These are phyloP conservation scores for Striga asiatica DNA, from an alignment of 257 asterid species.

Conservation along the genomic window DNA sequence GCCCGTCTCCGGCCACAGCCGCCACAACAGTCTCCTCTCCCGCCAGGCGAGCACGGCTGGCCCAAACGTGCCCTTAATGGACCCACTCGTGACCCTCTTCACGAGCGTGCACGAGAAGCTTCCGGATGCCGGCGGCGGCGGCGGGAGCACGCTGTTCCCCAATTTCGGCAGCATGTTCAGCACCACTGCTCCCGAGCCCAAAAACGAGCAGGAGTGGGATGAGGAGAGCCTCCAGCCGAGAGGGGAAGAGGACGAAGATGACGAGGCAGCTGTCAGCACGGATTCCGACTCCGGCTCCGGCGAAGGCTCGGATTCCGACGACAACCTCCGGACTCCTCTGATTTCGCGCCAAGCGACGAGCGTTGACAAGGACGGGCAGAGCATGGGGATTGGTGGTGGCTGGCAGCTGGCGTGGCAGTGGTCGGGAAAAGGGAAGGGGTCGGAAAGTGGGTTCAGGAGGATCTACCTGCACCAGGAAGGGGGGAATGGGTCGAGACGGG, in stretches of 20 bases:
- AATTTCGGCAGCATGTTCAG: constrained; percentile 54
- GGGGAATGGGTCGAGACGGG: constrained; percentile 30
- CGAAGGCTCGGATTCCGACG: constrained; percentile 39
- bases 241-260: constrained; percentile 34
- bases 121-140: constrained; percentile 36
- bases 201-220: constrained; percentile 39
- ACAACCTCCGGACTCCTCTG: constrained; percentile 33
- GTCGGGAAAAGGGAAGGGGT: constrained; percentile 42
- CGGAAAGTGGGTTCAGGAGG: constrained; percentile 42
- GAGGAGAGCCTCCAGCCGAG: constrained; percentile 43
- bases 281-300: no score
- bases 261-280: no score
- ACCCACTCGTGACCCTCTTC: constrained; percentile 50
- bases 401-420: constrained; percentile 59
- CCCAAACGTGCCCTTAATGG: constrained; percentile 34
- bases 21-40: constrained; percentile 32
- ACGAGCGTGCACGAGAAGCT: constrained; percentile 50
- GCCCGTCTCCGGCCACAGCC: constrained; percentile 42
- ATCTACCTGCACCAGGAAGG: constrained; percentile 40
- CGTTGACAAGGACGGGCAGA: constrained; percentile 34
- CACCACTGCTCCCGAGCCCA: constrained; percentile 23
- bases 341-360: constrained; percentile 47
- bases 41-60: constrained; percentile 30
- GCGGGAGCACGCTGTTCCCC: constrained; percentile 45
- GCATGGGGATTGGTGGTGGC: constrained; percentile 50